Percentiles rank a stretch among this genome's conserved stretches.
phyloP scores from a whole-genome alignment of 23 red algal genomes.

The Gracilaria vermiculophylla region DNA sequence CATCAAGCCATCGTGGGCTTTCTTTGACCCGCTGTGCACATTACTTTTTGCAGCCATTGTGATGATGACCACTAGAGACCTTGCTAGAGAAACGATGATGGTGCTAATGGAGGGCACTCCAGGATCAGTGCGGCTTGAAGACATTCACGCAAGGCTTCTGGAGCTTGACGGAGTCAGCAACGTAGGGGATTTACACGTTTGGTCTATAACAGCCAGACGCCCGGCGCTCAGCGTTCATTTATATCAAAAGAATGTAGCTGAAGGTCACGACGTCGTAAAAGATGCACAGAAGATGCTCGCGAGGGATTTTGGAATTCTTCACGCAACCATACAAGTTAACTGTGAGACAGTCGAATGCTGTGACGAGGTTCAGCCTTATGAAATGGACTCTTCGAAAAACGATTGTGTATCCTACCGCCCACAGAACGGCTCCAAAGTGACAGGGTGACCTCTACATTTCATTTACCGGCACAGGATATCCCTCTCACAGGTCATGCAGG shows the following conservation, averaged over 20 bases:
- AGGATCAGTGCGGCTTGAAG: slow-evolving; percentile 25
- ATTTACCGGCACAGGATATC: background rate
- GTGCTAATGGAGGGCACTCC: slow-evolving; percentile 98
- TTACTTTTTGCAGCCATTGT: slow-evolving; percentile 84
- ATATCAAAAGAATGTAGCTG: slow-evolving; percentile 5
- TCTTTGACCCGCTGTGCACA: slow-evolving; percentile 91
- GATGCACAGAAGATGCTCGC: slow-evolving; percentile 58
- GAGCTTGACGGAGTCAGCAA: slow-evolving; percentile 66
- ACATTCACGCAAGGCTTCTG: slow-evolving; percentile 73
- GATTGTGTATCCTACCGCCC: slow-evolving; percentile 32
- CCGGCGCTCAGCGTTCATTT: slow-evolving; percentile 85
- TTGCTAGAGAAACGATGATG: slow-evolving; percentile 79
- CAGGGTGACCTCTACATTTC: background rate
- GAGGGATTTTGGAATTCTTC: slow-evolving; percentile 79
- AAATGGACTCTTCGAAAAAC: background rate
- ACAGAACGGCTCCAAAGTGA: background rate
- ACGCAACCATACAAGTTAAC: slow-evolving; percentile 95
- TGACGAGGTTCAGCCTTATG: slow-evolving; percentile 22
- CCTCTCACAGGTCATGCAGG: background rate
- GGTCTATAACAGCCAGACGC: slow-evolving; percentile 75
- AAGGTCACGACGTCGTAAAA: slow-evolving; percentile 73
- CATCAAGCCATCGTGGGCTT: slow-evolving; percentile 52
- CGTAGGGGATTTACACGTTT: slow-evolving; percentile 95
- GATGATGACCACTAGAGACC: slow-evolving; percentile 74
- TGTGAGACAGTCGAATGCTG: slow-evolving; percentile 77